Evolutionary conservation across 495 filamentous ascomycete species (phyloP), one percentile per base, ranked within the genome.

Genomic region (Neurospora discreta): DNA sequence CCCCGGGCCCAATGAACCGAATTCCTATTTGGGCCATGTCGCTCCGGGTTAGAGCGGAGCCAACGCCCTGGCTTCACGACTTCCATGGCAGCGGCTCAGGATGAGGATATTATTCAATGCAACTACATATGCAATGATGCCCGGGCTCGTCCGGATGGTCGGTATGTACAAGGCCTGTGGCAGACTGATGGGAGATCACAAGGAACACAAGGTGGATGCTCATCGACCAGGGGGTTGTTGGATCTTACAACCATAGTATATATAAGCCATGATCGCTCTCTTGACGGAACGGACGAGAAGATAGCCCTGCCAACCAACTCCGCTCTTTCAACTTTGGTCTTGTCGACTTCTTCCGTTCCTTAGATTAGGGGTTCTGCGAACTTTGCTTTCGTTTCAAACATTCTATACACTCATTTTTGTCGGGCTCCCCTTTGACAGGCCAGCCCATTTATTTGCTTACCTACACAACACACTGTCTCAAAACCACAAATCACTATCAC

Each of bases 351-450:
- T 77, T 75, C 78, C 78, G 73, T 68, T 78, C 77, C 73, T 71
- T 75, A 43, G 44, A 52, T 52, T 52, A 75, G 38, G 72, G 81
- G 84, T 85, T 85, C 83, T 81, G 82, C 76, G 82, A 85, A 84
- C 84, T 84, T 77, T 71, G 52, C 52, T 30, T 30, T 73, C 69
- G 69, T 78, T 82, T 26, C 15, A 52, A 52, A 52, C 44, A 52
- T 52, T 79, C 76, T 75, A 71, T 16, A 81, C 80, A 73, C 71
- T 81, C 80, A 79, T 81, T 80, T 78, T 30, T 67, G 71, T 68
- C 71, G 73, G 76, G 73, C 73, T 75, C 76, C 73, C 71, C 74
- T 74, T 76, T 74, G 74, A 39, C 60, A 79, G 84, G 81, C 81
- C 80, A 81, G 77, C 70, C 81, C 81, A 82, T 73, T 30, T 1